These are phyloP conservation scores for Boletales sp. DNA, from an alignment of 768 basidiomycete genomes.

Conservation along the genomic window DNA sequence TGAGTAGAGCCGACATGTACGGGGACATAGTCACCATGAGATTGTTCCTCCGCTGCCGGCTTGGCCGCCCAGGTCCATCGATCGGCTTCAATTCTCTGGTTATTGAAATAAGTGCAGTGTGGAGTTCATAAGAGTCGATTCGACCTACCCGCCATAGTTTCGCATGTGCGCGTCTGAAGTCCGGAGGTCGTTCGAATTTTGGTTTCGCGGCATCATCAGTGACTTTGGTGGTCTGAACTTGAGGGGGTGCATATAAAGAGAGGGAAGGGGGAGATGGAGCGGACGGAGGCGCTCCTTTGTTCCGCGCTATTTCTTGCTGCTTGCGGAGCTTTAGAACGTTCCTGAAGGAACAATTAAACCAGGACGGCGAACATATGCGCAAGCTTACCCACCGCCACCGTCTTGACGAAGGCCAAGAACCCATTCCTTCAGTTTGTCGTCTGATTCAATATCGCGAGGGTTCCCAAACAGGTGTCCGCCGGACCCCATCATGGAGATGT, in stretches of 20 bases:
- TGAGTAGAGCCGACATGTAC: neutral
- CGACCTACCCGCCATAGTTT: conserved; percentile 27
- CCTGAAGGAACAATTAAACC: conserved; percentile 20
- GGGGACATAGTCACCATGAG: conserved; percentile 9
- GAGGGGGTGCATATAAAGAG: neutral
- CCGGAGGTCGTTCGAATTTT: conserved; percentile 4
- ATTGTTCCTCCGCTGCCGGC: conserved; percentile 4
- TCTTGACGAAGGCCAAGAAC: conserved; percentile 49
- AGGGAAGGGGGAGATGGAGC: conserved; percentile 8
- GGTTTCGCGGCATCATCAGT: conserved; percentile 2
- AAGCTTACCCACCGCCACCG: conserved; percentile 60
- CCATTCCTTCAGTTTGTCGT: conserved; percentile 48
- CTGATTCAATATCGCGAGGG: conserved; percentile 44
- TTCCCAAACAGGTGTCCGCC: conserved; percentile 44
- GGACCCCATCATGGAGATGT: conserved; percentile 41
- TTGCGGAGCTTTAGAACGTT: conserved; percentile 48
- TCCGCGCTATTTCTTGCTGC: conserved; percentile 20
- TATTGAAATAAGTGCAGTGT: neutral
- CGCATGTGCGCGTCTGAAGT: conserved; percentile 13
- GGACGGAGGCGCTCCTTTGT: conserved; percentile 3
- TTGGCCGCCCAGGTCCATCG: conserved; percentile 13
- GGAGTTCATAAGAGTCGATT: neutral
- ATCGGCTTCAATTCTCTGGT: conserved; percentile 12
- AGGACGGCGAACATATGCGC: neutral
- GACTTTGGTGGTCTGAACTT: neutral